Evolutionary conservation across 2,329 filamentous ascomycete genomes (phyloP), one percentile per base, ranked within the genome.

Genomic region (Aspergillus caelatus): DNA sequence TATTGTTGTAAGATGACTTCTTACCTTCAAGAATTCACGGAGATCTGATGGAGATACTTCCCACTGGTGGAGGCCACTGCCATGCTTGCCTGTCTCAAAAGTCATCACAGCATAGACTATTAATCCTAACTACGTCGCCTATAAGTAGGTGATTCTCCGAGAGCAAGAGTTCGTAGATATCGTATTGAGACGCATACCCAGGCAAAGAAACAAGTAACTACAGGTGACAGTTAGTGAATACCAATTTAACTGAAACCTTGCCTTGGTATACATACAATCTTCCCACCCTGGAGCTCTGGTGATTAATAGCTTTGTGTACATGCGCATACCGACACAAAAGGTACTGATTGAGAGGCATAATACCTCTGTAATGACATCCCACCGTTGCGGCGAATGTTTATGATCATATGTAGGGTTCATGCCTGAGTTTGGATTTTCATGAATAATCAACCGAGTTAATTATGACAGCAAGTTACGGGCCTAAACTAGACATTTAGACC

Each of bases 251-350:
- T 46, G 43, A 14, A 11, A 21, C n/a, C 11, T 21, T 46, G n/a
- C n/a, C 43, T 23, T 46, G 19, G 34, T 23, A 57, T 52, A 68
- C 69, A 48, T 69, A 71, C 68, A 67, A 53, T 71, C 69, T 59
- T 70, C 69, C 68, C 65, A 70, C 19, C 65, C 63, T 4, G 69
- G 64, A 12, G 63, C 61, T 41, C 58, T 61, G n/a, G 70, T 72
- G 41, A 75, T 70, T 41, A 69, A 61, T 10, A 75, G 32, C 57
- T 74, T 70, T 28, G 73, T 70, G 60, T 72, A 75, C 45, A 74
- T 52, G 30, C 68, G 60, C 62, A 68, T 68, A 6, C 57, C 59
- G 10, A 71, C 61, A 50, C 65, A 70, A 23, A 65, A 41, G 4
- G 68, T 67, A 45, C 67, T 68, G n/a, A 68, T 54, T 3, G 62